phyloP scores from a whole-genome alignment of 2,329 filamentous ascomycete genomes.

The Didymella exigua region DNA sequence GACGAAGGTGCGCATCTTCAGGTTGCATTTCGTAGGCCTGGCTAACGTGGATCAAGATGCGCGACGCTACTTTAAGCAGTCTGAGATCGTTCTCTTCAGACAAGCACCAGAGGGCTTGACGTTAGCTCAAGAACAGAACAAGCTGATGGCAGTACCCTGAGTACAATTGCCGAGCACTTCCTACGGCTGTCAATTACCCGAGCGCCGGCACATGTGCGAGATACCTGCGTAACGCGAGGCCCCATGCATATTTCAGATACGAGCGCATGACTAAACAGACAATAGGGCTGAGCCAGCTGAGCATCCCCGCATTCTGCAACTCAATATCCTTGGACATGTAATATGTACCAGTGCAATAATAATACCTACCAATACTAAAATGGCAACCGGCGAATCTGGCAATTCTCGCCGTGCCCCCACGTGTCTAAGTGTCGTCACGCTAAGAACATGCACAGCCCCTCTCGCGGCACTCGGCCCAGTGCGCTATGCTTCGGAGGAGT shows the following conservation, averaged over 20 bases:
- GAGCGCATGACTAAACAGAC: not conserved
- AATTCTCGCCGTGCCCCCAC: slow-evolving; percentile 12
- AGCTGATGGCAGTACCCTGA: slow-evolving; percentile 48
- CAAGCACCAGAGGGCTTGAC: slow-evolving; percentile 65
- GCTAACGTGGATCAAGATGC: slow-evolving; percentile 67
- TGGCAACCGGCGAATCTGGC: slow-evolving; percentile 13
- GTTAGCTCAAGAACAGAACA: slow-evolving; percentile 56
- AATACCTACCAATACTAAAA: slow-evolving; percentile 19
- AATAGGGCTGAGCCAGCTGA: not conserved
- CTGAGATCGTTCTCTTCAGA: slow-evolving; percentile 94
- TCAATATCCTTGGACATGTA: slow-evolving; percentile 8
- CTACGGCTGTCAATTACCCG: not conserved
- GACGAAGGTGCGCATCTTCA: slow-evolving; percentile 72
- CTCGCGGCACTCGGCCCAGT: slow-evolving; percentile 15
- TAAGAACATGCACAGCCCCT: not conserved
- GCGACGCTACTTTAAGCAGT: slow-evolving; percentile 97
- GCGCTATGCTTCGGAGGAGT: slow-evolving; percentile 14
- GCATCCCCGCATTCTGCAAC: slow-evolving; percentile 7
- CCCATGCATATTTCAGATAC: not conserved
- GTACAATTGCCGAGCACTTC: not conserved
- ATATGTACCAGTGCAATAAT: slow-evolving; percentile 14
- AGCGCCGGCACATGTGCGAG: not conserved
- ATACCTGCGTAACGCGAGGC: not conserved
- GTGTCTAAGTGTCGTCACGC: slow-evolving; percentile 3
- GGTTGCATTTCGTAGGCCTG: not conserved